These are phyloP conservation scores for Letharia lupina DNA, from an alignment of 495 filamentous ascomycete genomes.

Conservation along the genomic window DNA sequence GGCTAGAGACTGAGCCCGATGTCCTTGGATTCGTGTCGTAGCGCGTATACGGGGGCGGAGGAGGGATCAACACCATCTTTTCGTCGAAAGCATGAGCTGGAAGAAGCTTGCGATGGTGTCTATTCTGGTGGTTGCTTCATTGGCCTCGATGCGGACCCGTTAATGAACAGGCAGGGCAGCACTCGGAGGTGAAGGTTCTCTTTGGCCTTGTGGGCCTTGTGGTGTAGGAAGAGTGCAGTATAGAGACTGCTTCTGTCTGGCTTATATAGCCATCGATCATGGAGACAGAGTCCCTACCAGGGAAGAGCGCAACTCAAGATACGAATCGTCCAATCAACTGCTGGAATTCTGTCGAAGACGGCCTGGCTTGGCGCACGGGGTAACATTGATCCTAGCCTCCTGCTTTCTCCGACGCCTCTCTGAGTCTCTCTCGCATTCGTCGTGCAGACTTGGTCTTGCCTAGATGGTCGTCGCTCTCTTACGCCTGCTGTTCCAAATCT, in stretches of 20 bases:
- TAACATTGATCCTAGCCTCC: background rate
- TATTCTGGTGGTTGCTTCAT: background rate
- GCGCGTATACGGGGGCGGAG: slow-evolving; percentile 17
- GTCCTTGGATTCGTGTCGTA: slow-evolving; percentile 1
- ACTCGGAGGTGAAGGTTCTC: background rate
- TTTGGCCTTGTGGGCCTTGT: too few species aligned
- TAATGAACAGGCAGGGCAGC: background rate
- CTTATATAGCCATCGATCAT: background rate
- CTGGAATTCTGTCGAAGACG: background rate
- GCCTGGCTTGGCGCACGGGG: background rate
- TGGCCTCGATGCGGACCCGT: background rate
- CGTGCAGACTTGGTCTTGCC: too few species aligned
- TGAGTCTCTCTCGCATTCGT: too few species aligned
- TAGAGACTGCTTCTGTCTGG: background rate
- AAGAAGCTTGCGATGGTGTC: too few species aligned
- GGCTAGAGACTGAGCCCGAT: background rate
- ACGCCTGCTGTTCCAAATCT: too few species aligned
- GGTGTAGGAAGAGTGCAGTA: too few species aligned
- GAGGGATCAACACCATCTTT: background rate
- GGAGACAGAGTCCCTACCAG: background rate
- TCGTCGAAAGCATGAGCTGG: too few species aligned
- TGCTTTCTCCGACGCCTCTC: too few species aligned
- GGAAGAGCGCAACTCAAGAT: background rate
- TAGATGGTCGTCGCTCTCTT: too few species aligned
- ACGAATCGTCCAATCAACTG: background rate